Evolutionary conservation across 2,329 filamentous ascomycete genomes (phyloP).

Genomic region (Nemania sp.): DNA sequence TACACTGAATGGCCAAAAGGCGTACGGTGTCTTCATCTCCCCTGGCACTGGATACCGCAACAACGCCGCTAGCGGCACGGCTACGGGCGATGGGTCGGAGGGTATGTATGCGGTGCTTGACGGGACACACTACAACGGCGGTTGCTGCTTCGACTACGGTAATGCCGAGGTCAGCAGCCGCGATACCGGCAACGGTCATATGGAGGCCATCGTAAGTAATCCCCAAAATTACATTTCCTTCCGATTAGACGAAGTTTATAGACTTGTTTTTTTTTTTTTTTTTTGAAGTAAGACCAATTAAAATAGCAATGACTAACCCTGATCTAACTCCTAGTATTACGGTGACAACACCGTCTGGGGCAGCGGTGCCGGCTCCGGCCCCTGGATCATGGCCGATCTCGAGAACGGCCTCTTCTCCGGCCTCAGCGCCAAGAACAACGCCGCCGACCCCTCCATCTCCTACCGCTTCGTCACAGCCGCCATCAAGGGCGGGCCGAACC

Average conservation of each 20-base stretch:
- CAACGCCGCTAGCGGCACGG: slow-evolving; percentile 63
- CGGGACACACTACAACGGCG: slow-evolving; percentile 69
- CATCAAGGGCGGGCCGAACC: slow-evolving; percentile 66
- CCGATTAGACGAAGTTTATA: no score
- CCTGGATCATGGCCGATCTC: slow-evolving; percentile 77
- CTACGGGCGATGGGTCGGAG: slow-evolving; percentile 66
- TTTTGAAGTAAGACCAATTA: neutral
- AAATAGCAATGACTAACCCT: neutral
- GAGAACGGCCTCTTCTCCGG: slow-evolving; percentile 76
- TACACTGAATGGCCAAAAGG: slow-evolving; percentile 69
- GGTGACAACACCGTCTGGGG: slow-evolving; percentile 68
- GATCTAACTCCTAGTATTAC: slow-evolving; percentile 60
- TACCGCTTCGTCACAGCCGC: slow-evolving; percentile 68
- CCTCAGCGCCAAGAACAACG: slow-evolving; percentile 58
- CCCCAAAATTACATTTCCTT: neutral
- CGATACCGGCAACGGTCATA: slow-evolving; percentile 72
- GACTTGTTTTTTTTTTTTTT: neutral
- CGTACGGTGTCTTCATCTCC: slow-evolving; percentile 72
- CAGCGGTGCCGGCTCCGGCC: slow-evolving; percentile 67
- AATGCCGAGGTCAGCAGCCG: slow-evolving; percentile 65
- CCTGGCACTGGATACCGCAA: slow-evolving; percentile 74
- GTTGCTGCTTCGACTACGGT: slow-evolving; percentile 69
- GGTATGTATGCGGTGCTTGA: slow-evolving; percentile 72
- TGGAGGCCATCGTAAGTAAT: slow-evolving; percentile 68
- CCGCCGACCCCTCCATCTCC: slow-evolving; percentile 63